Evolutionary conservation across 495 filamentous ascomycete species (phyloP), one percentile per base, ranked within the genome.

Genomic region (Pyrenula massariospora): DNA sequence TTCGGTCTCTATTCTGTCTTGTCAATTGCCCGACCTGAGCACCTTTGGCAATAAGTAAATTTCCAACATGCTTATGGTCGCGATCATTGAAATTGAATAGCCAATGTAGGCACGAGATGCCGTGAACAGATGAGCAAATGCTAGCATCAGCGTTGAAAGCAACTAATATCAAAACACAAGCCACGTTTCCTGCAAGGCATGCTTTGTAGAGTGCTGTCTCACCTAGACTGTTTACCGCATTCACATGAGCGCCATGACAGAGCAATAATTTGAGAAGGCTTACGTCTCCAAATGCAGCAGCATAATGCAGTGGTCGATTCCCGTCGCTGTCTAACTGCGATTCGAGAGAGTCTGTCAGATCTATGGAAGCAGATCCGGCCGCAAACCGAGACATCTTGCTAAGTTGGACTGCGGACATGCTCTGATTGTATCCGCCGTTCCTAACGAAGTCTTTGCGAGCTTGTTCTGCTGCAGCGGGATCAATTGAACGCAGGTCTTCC

Each of bases 181-280:
- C 52, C 2, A 53, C 49, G 56, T 68, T 60, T 11, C 63, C 67
- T 21, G 65, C 65, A 42, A 65, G 57, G 49, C 59, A 65, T 22
- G 66, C 66, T 52, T 66, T 66, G 54, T 70, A 68, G 8, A 70
- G 52, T 22, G 67, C 56, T 15, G 66, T 68, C 52, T 68, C 64
- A 15, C 50, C 58, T 53, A 60, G 54, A 20, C 63, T 54, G 52
- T 68, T 66, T 31, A 55, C 31, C 12, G 58, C 25, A 50, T 66
- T 53, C 12, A 65, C 52, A 25, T 52, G 19, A 2, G 62, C 50
- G 19, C 42, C 42, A 3, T 55, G 11, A 2, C 31, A 25, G 1
- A 67, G 19, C 15, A 67, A 52, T 8, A 12, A 42, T 49, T 42
- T 25, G 2, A 67, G 51, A 1, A 56, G 25, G 23, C 61, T 59